Evolutionary conservation across 2,329 filamentous ascomycete species (phyloP).

Genomic region (Camillea tinctor): DNA sequence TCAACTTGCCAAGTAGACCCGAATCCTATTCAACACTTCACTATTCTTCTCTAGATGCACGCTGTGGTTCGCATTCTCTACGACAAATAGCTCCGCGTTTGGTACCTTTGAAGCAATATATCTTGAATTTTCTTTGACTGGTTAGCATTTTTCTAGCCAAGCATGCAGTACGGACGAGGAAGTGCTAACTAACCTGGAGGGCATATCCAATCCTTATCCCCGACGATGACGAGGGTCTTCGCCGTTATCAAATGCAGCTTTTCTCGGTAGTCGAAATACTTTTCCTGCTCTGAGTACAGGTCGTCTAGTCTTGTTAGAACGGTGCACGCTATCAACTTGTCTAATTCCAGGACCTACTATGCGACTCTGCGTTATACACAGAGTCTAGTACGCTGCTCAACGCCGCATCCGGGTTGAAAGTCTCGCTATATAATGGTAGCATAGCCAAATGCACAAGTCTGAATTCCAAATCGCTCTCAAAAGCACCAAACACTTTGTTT

Average conservation of each 20-base stretch:
- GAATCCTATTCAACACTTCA: slow-evolving; percentile 28
- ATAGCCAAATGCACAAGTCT: slow-evolving; percentile 37
- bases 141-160: slow-evolving; percentile 28
- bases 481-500: slow-evolving; percentile 38
- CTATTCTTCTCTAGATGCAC: slow-evolving; percentile 36
- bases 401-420: slow-evolving; percentile 34
- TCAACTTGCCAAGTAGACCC: slow-evolving; percentile 1
- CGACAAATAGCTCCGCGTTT: slow-evolving; percentile 27
- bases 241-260: slow-evolving; percentile 31
- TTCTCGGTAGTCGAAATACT: slow-evolving; percentile 39
- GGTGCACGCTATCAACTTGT: neutral
- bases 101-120: slow-evolving; percentile 31
- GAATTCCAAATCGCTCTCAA: slow-evolving; percentile 38
- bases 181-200: slow-evolving; percentile 28
- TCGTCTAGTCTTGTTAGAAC: slow-evolving; percentile 25
- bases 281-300: slow-evolving; percentile 35
- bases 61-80: slow-evolving; percentile 35
- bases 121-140: slow-evolving; percentile 30
- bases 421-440: slow-evolving; percentile 37
- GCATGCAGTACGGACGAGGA: slow-evolving; percentile 32
- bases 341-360: slow-evolving; percentile 28
- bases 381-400: slow-evolving; percentile 30
- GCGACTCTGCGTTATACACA: slow-evolving; percentile 36
- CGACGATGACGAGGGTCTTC: slow-evolving; percentile 37
- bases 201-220: slow-evolving; percentile 41